phyloP scores from a whole-genome alignment of 352 stramenopile species.

The Globisporangium paroecandrum region DNA sequence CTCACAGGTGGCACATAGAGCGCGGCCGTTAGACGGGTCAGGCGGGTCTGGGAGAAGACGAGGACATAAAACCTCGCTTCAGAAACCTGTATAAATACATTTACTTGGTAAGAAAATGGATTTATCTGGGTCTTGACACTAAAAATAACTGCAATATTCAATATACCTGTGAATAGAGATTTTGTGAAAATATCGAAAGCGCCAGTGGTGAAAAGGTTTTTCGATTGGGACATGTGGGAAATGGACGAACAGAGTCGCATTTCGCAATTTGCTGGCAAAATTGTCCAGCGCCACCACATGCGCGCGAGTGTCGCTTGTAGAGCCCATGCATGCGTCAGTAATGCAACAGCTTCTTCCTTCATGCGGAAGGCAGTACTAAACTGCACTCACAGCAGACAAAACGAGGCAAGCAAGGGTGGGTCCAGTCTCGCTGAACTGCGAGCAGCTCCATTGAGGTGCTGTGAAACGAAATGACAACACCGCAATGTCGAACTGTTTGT shows the following conservation, averaged over 20 bases:
- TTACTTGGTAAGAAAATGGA: neutral
- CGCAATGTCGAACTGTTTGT: neutral
- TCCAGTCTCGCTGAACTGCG: neutral
- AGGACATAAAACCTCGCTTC: neutral
- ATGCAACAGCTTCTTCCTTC: neutral
- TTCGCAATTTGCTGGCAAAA: constrained; percentile 1
- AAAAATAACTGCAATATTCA: neutral
- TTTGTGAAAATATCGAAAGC: constrained; percentile 3
- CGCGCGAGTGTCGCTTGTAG: neutral
- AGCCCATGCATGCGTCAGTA: too few species aligned
- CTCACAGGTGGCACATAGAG: constrained; percentile 9
- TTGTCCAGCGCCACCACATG: neutral
- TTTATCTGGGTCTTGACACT: neutral
- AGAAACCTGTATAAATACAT: neutral
- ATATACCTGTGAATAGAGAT: neutral
- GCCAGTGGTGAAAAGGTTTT: neutral
- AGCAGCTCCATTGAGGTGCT: neutral
- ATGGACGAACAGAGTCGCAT: constrained; percentile 2
- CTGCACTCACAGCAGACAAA: neutral
- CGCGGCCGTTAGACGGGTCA: neutral
- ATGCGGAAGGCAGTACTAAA: neutral
- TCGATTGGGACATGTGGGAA: constrained; percentile 8
- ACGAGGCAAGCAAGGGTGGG: neutral
- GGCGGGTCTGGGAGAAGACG: too few species aligned
- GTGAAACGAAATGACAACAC: neutral